Percentiles rank a stretch among this genome's conserved stretches.
phyloP scores from a whole-genome alignment of 768 basidiomycete species.

The Lactarius trivialis region DNA sequence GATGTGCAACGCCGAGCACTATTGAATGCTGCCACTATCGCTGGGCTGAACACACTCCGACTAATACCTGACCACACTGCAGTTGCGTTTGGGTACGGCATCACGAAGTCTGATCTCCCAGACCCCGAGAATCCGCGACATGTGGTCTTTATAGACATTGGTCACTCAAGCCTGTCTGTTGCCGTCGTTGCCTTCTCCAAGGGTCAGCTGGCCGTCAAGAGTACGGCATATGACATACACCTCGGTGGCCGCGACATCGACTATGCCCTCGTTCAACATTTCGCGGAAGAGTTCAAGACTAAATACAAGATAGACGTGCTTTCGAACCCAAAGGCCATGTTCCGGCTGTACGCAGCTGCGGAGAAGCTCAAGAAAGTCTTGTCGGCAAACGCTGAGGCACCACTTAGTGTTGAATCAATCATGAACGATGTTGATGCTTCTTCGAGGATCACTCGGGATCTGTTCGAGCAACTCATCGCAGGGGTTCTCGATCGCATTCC shows the following conservation, averaged over 20 bases:
- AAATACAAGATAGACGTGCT: conserved; percentile 98
- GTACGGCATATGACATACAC: conserved; percentile 85
- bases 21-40: conserved; percentile 84
- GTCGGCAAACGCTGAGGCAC: conserved; percentile 86
- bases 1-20: conserved; percentile 88
- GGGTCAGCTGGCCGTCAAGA: conserved; percentile 82
- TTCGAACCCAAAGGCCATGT: conserved; percentile 83
- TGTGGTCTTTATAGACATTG: conserved; percentile 92
- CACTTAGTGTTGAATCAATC: conserved; percentile 91
- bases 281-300: conserved; percentile 85
- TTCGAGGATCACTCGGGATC: conserved; percentile 76
- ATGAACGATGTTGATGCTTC: conserved; percentile 93
- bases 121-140: conserved; percentile 73
- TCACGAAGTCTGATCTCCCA: conserved; percentile 96
- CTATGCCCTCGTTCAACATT: conserved; percentile 81
- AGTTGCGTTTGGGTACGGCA: conserved; percentile 93
- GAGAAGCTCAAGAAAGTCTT: conserved; percentile 96
- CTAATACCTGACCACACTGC: conserved; percentile 98
- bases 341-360: conserved; percentile 83
- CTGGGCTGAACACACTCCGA: conserved; percentile 84
- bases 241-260: conserved; percentile 97
- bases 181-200: conserved; percentile 90
- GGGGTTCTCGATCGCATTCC: conserved; percentile 72
- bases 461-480: conserved; percentile 72
- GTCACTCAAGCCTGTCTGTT: conserved; percentile 86